Evolutionary conservation across 2,329 filamentous ascomycete species (phyloP), one percentile per base, ranked within the genome.

Genomic region (Alternaria panax): DNA sequence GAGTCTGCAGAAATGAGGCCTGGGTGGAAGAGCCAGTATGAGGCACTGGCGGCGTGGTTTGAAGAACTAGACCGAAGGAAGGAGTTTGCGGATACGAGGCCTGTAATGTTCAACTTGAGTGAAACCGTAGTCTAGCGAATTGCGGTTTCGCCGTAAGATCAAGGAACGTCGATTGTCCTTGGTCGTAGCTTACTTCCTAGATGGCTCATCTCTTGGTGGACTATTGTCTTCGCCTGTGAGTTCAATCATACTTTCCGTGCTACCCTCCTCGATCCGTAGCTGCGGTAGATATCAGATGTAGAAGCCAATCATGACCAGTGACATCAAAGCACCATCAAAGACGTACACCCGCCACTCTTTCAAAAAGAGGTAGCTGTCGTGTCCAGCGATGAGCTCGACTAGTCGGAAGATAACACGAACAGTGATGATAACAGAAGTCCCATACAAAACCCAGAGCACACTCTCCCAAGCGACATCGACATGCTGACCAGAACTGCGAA

Each of bases 291-390:
- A 63, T 57, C 60, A 63, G 5, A 63, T 34, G 22, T 50, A 60
- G 34, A 55, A 67, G 7, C 58, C 40, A 3, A 40, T 36, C 55
- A 66, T 57, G 7, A 58, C 57, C 14, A 64, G 20, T 12, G 56
- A 47, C 82, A 84, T 83, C 1, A 82, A 80, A 12, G 82, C 56
- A 1, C 78, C 77, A 61, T 85, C 83, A 18, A 85, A 80, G 3
- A 81, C 78, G 69, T 82, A 85, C 48, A 84, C 80, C 4, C 81
- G 76, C 80, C 83, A 84, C 64, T 85, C 83, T 20, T 81, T 78
- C 2, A 66, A 76, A 57, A 83, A 82, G 0, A 80, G 73, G 63
- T 85, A 85, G 2, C 82, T 79, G 3, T 81, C 72, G 43, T 62
- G 58, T 24, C 57, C 60, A 40, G 58, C 51, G 24, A 63, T 47